Evolutionary conservation across 1,139 yeast species (phyloP).

Genomic region (Diutina pseudorugosa): DNA sequence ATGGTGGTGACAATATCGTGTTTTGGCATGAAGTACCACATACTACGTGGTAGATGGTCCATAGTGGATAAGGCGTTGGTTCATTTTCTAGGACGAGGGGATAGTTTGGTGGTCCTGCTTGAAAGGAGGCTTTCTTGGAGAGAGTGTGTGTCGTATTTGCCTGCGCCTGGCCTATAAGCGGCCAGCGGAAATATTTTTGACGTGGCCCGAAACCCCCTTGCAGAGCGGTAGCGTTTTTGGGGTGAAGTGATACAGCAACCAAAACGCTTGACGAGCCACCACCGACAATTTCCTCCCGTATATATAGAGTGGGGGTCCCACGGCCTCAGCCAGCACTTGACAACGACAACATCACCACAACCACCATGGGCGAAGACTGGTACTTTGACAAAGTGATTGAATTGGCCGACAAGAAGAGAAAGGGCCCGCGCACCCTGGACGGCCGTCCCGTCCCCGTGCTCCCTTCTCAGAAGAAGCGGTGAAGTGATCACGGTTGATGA

Average conservation of each 20-base stretch:
- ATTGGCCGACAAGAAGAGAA: constrained; percentile 1
- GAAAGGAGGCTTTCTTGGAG: background rate
- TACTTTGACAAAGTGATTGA: constrained; percentile 1
- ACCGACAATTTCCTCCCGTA: background rate
- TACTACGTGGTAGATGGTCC: no score
- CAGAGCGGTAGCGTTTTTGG: background rate
- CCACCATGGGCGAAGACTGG: background rate
- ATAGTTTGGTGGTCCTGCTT: no score
- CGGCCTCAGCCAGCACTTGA: background rate
- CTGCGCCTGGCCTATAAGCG: background rate
- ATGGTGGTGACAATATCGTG: no score
- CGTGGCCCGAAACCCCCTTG: background rate
- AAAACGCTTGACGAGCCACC: background rate
- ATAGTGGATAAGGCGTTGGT: no score
- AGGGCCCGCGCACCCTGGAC: constrained; percentile 3
- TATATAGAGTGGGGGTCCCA: no score
- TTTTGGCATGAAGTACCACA: no score
- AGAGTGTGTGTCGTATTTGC: background rate
- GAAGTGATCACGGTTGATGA: no score
- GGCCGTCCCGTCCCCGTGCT: constrained; percentile 3
- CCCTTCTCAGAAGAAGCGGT: constrained; percentile 1
- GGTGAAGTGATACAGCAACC: background rate
- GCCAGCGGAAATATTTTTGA: background rate
- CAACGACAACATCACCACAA: background rate
- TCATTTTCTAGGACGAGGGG: no score